Percentiles rank a stretch among this genome's conserved stretches.
Evolutionary conservation across 169 alveolate genomes (phyloP).

Genomic region (Cryptosporidium sp.): DNA sequence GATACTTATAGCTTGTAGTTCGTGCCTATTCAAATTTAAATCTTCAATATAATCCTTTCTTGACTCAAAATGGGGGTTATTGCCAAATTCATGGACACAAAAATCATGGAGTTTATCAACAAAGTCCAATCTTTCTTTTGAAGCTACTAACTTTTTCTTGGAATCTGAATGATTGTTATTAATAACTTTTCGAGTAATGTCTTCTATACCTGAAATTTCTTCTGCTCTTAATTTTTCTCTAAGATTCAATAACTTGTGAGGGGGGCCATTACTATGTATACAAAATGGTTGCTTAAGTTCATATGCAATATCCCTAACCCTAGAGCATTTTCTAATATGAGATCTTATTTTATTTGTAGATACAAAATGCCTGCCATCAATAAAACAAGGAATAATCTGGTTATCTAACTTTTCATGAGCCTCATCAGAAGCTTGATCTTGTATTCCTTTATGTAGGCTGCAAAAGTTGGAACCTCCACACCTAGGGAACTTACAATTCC

Average conservation of each 20-base stretch:
- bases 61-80: constrained; percentile 36
- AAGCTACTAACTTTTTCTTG: background rate
- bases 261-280: constrained; percentile 14
- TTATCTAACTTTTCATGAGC: background rate
- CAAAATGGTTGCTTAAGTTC: constrained; percentile 66
- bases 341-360: constrained; percentile 43
- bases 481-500: constrained; percentile 42
- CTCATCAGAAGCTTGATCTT: background rate
- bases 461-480: constrained; percentile 19
- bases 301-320: constrained; percentile 73
- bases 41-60: background rate
- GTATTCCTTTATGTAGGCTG: constrained; percentile 20
- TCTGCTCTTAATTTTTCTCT: background rate
- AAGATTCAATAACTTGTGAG: background rate
- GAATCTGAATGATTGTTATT: background rate
- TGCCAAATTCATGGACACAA: constrained; percentile 11
- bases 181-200: background rate
- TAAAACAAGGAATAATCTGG: constrained; percentile 30
- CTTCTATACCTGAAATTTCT: background rate
- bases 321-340: constrained; percentile 61
- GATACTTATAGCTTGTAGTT: constrained; percentile 46
- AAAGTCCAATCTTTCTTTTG: constrained; percentile 31
- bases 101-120: constrained; percentile 9
- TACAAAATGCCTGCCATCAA: constrained; percentile 47
- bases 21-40: constrained; percentile 22